Percentiles rank a stretch among this genome's conserved stretches.
phyloP scores from a whole-genome alignment of 768 basidiomycete species.

The Russula griseocarnosa region DNA sequence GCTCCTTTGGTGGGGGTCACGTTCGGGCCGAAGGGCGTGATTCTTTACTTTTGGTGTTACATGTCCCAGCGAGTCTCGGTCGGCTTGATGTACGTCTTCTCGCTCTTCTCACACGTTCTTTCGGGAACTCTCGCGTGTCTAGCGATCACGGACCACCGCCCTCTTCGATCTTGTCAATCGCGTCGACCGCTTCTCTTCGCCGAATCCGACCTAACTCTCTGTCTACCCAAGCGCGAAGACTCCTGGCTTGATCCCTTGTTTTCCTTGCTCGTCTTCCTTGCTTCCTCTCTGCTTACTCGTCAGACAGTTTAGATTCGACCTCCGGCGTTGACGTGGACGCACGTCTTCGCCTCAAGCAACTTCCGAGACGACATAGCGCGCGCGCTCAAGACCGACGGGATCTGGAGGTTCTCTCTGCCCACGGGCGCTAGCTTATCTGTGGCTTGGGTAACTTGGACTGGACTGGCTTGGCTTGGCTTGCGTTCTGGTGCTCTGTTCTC shows the following conservation, averaged over 20 bases:
- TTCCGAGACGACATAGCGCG: slow-evolving; percentile 3
- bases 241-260: neutral
- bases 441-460: neutral
- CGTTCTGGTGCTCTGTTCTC: neutral
- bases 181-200: neutral
- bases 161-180: neutral
- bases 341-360: slow-evolving; percentile 9
- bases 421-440: slow-evolving; percentile 12
- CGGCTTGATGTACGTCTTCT: neutral
- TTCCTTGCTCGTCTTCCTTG: too few species aligned
- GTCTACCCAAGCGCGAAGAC: neutral
- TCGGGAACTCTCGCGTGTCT: neutral
- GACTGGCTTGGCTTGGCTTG: slow-evolving; percentile 3
- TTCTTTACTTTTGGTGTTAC: neutral
- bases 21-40: slow-evolving; percentile 7
- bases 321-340: slow-evolving; percentile 17
- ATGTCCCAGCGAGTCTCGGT: slow-evolving; percentile 5
- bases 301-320: neutral
- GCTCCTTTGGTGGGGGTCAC: neutral
- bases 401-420: slow-evolving; percentile 9
- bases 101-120: neutral
- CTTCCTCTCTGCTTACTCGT: neutral
- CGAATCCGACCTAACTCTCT: neutral
- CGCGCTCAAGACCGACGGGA: slow-evolving; percentile 20
- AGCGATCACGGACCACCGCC: neutral